Percentiles rank a stretch among this genome's conserved stretches.
phyloP scores from a whole-genome alignment of 2,329 filamentous ascomycete genomes.

The Dryadomyces quercus-mongolicae region DNA sequence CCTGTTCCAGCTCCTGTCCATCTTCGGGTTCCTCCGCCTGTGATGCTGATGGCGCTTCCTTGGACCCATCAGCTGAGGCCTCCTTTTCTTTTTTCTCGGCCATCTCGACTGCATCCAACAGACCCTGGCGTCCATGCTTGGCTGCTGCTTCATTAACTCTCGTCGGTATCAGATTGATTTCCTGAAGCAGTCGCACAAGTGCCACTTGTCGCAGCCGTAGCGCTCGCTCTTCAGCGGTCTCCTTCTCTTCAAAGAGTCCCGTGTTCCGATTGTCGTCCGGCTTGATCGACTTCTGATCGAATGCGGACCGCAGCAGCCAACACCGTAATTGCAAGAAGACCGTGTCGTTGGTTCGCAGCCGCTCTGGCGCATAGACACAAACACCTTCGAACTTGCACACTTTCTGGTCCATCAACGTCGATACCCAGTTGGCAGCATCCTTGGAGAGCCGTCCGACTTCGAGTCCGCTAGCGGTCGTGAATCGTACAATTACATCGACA shows the following conservation, averaged over 20 bases:
- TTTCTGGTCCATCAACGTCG: constrained; percentile 79
- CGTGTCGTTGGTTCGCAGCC: constrained; percentile 79
- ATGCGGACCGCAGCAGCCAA: constrained; percentile 62
- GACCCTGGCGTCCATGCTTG: constrained; percentile 68
- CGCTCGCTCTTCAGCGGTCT: constrained; percentile 74
- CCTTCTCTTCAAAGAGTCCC: constrained; percentile 70
- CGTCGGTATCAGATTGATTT: constrained; percentile 71
- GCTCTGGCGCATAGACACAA: constrained; percentile 82
- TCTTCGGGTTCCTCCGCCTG: constrained; percentile 64
- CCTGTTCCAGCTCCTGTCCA: constrained; percentile 83
- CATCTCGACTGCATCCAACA: constrained; percentile 78
- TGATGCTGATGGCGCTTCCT: constrained; percentile 15
- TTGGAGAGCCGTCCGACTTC: constrained; percentile 82
- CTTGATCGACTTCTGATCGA: constrained; percentile 51
- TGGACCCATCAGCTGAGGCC: not conserved
- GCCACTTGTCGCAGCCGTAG: constrained; percentile 76
- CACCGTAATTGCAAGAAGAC: constrained; percentile 82
- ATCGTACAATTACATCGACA: constrained; percentile 80
- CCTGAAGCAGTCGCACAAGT: constrained; percentile 77
- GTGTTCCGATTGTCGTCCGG: constrained; percentile 58
- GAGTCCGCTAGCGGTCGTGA: constrained; percentile 65
- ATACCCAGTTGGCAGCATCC: constrained; percentile 84
- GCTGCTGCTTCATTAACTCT: constrained; percentile 61
- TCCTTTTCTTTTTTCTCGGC: constrained; percentile 62
- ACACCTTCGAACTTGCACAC: constrained; percentile 77